Evolutionary conservation across 2,329 filamentous ascomycete species (phyloP), one percentile per base, ranked within the genome.

Genomic region (Metarhizium album): DNA sequence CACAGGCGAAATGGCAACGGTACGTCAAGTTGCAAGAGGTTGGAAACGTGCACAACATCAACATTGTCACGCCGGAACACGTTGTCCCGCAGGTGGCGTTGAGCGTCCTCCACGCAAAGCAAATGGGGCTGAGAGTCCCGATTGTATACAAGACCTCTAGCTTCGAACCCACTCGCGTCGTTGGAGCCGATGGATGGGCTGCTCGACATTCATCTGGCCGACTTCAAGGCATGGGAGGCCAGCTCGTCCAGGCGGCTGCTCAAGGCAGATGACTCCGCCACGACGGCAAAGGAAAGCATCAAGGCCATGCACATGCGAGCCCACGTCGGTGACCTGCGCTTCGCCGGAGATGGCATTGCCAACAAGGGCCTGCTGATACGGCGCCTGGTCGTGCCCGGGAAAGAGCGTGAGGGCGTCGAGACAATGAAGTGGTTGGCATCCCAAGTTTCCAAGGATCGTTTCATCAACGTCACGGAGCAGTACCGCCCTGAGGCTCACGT

Each of bases 381-480:
- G 23, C 88, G 94, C 66, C 75, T 94, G 2, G 86, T 91, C 24
- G 94, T 94, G 88, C 88, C 87, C 0, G 86, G 86, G 0, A 81
- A 83, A 59, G 84, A 87, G 61, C 78, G 79, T 18, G 87, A 93
- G 66, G 84, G 84, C 0, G 74, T 74, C 47, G 72, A 81, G 55
- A 93, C 94, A 53, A 84, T 94, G 73, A 74, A 70, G 54, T 94
- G 87, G 74, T 71, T 94, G 16, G 87, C 86, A 0, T 71, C 77
- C 27, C 79, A 89, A 48, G 75, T 94, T 2, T 87, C 84, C 3
- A 75, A 71, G 50, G 87, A 93, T 64, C 74, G 86, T 42, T 91
- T 90, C 66, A 78, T 93, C 53, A 84, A 94, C 62, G 83, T 94
- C 57, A 93, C 93, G 87, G 87, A 94, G 67, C 88, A 94, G 67